Conservation (phyloP, 805 yeast genomes). For the Lipomyces chichibuensis region DNA sequence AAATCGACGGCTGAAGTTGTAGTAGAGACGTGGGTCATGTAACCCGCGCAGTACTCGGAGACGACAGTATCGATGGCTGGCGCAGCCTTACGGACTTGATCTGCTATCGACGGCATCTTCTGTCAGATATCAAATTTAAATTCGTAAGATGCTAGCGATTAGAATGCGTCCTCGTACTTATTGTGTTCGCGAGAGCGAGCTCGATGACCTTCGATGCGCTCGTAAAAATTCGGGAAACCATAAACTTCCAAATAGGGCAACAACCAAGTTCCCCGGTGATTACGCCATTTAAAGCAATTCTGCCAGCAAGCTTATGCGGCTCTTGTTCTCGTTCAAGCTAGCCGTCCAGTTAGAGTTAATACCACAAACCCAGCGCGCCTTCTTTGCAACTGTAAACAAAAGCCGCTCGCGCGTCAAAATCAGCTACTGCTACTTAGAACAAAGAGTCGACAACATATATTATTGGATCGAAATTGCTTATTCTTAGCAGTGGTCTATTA, state of each 20-base stretch:
- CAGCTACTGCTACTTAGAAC: too few relatives aligned
- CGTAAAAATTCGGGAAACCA: background rate
- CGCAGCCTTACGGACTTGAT: conserved; percentile 80
- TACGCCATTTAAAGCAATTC: background rate
- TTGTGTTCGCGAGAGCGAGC: background rate
- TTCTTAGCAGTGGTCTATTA: background rate
- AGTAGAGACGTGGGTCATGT: conserved; percentile 76
- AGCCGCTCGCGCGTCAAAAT: too few relatives aligned
- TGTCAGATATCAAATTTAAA: background rate
- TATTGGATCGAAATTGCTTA: background rate
- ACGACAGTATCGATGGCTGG: conserved; percentile 86
- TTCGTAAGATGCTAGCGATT: background rate
- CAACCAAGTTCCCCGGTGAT: background rate
- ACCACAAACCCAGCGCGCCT: too few relatives aligned
- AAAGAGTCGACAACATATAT: background rate
- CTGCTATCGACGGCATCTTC: conserved; percentile 32
- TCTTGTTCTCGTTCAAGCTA: too few relatives aligned
- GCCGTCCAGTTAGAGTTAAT: too few relatives aligned
- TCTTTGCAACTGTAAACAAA: too few relatives aligned
- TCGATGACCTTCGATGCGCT: background rate
- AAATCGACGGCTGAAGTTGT: conserved; percentile 77
- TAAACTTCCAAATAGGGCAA: background rate
- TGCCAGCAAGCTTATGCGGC: background rate
- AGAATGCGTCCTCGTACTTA: background rate
- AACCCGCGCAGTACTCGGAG: conserved; percentile 89